phyloP scores from a whole-genome alignment of 164 flowering plant species.

The Tetracentron sinense region DNA sequence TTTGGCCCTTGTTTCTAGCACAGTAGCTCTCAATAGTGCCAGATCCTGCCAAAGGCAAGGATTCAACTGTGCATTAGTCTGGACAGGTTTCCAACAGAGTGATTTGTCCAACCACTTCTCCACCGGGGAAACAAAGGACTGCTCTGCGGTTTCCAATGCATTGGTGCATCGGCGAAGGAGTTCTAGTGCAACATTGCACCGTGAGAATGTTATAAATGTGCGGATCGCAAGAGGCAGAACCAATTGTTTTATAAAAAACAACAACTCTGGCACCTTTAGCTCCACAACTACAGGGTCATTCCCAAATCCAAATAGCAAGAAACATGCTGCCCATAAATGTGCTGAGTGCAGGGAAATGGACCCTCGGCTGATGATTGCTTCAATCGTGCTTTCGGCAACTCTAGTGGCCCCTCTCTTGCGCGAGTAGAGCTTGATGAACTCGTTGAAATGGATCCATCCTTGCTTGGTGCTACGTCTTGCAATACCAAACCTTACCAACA shows the following conservation, averaged over 20 bases:
- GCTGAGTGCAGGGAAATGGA: slow-evolving; percentile 47
- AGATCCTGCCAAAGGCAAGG: slow-evolving; percentile 89
- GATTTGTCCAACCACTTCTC: slow-evolving; percentile 82
- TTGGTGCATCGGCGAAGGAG: slow-evolving; percentile 77
- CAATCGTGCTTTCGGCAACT: slow-evolving; percentile 63
- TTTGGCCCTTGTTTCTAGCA: slow-evolving; percentile 85
- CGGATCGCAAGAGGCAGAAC: slow-evolving; percentile 72
- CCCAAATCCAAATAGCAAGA: slow-evolving; percentile 69
- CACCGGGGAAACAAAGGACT: slow-evolving; percentile 69
- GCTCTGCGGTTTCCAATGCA: slow-evolving; percentile 80
- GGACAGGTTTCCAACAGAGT: slow-evolving; percentile 73
- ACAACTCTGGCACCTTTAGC: slow-evolving; percentile 58
- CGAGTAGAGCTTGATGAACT: slow-evolving; percentile 64
- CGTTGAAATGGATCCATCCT: slow-evolving; percentile 56
- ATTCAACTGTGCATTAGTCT: slow-evolving; percentile 75
- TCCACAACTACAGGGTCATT: slow-evolving; percentile 54
- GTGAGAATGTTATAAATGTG: slow-evolving; percentile 64
- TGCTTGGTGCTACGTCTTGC: slow-evolving; percentile 60
- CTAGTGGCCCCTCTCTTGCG: slow-evolving; percentile 53
- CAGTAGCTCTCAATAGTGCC: slow-evolving; percentile 76
- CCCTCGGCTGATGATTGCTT: slow-evolving; percentile 58
- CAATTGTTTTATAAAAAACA: slow-evolving; percentile 56
- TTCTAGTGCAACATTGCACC: slow-evolving; percentile 75
- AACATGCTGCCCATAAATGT: slow-evolving; percentile 93
- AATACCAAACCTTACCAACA: slow-evolving; percentile 73